Evolutionary conservation across 805 yeast species (phyloP), one percentile per base, ranked within the genome.

Genomic region (Candida sanyiensis): DNA sequence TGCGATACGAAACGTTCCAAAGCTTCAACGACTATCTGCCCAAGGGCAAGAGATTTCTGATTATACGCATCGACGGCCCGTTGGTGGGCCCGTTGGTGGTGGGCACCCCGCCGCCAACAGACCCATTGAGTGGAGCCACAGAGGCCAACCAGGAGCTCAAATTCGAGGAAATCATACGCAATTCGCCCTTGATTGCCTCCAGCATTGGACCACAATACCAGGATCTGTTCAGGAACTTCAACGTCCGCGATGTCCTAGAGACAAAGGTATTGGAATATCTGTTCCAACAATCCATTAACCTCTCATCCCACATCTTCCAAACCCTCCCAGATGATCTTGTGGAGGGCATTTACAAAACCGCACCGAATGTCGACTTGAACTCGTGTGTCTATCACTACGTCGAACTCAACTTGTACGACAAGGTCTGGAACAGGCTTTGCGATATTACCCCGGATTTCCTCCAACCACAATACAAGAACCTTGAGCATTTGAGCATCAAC

Each of bases 341-440:
- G 5, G 47, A 63, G 4, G 37, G 49, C 4, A 47, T 62, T 8
- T 40, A 50, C 7, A 44, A 50, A 13, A 28, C 24, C 10, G 57
- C 65, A 29, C 71, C 73, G 0, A 58, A 52, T 1, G 43, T 70
- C 13, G 75, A 80, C 41, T 59, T 77, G 46, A 73, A 67, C 47
- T 67, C 66, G 41, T 64, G 77, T 32, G 66, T 87, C 2, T 81
- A 78, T 49, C 77, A 76, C 39, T 85, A 85, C 49, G 79, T 85
- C 12, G 96, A 89, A 50, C 50, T 69, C 43, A 77, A 78, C 40
- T 57, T 86, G 23, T 82, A 77, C 50, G 83, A 76, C 46, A 74
- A 72, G 44, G 54, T 87, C 6, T 84, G 95, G 93, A 46, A 63
- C 2, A 62, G 64, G 25, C 50, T 75, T 11, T 53, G 56, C 11